Evolutionary conservation across 768 basidiomycete genomes (phyloP), one percentile per base, ranked within the genome.

Genomic region (Dacryopinax primogenitus): DNA sequence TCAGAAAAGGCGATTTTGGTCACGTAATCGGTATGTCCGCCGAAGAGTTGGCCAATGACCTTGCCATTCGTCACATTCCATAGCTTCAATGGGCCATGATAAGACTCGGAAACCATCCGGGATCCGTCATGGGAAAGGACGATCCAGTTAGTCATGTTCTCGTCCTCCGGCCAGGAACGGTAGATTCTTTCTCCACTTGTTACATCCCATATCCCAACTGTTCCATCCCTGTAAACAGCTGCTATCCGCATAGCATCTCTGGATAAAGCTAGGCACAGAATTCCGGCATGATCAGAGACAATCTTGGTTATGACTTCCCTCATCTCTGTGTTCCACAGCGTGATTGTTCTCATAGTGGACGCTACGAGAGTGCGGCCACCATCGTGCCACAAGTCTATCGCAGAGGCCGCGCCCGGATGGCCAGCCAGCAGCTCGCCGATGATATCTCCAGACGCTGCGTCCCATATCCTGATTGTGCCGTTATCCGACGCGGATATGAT

Each of bases 401-500:
- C n/a, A n/a, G n/a, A n/a, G n/a, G n/a, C n/a, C n/a, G n/a, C n/a
- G n/a, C n/a, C n/a, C n/a, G n/a, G n/a, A n/a, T n/a, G n/a, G n/a
- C n/a, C n/a, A n/a, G n/a, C n/a, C n/a, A n/a, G n/a, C n/a, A n/a
- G n/a, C n/a, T n/a, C n/a, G n/a, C n/a, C n/a, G n/a, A n/a, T n/a
- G n/a, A n/a, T n/a, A n/a, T 26, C 47, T 7, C 61, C 58, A 0
- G 75, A 77, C 28, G 69, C 51, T 63, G 76, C 72, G 68, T 79
- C 78, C 79, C 79, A 80, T 1, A 80, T 73, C 36, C 78, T 72
- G 44, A 80, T 74, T 68, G 77, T 74, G 26, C 74, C 76, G 65
- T 82, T 80, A 35, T 80, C 73, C 36, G 76, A 76, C 0, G 76
- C 77, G 13, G 80, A 78, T 32, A 78, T 76, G 33, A 82, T 71